Percentiles rank a stretch among this genome's conserved stretches.
Evolutionary conservation across 352 stramenopile species (phyloP).

Genomic region (Phytophthora sojae): DNA sequence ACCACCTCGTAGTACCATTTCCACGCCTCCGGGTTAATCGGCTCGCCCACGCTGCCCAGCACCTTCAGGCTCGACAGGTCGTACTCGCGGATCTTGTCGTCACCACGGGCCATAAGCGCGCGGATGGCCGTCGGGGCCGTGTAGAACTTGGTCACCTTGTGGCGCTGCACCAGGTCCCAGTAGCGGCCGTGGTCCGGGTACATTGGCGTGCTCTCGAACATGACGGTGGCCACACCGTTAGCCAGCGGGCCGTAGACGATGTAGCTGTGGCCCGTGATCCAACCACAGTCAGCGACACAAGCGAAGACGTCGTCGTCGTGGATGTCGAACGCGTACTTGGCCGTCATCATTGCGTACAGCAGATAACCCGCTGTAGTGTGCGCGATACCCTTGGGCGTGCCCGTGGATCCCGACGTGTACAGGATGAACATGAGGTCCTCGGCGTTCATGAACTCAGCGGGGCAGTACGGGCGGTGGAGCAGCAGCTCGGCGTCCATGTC

Average conservation of each 20-base stretch:
- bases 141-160: slow-evolving; percentile 97
- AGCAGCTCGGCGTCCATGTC: slow-evolving; percentile 92
- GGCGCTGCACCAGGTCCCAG: slow-evolving; percentile 96
- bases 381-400: slow-evolving; percentile 94
- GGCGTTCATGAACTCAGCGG: slow-evolving; percentile 95
- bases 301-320: slow-evolving; percentile 93
- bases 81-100: slow-evolving; percentile 87
- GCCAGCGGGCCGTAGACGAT: slow-evolving; percentile 98
- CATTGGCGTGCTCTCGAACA: slow-evolving; percentile 98
- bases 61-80: slow-evolving; percentile 85
- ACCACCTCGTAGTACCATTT: slow-evolving; percentile 97
- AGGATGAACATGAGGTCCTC: slow-evolving; percentile 98
- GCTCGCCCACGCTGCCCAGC: slow-evolving; percentile 97
- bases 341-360: slow-evolving; percentile 94
- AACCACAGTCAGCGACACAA: slow-evolving; percentile 95
- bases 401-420: slow-evolving; percentile 97
- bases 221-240: slow-evolving; percentile 96
- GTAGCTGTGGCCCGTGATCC: slow-evolving; percentile 97
- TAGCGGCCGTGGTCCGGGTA: slow-evolving; percentile 96
- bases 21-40: slow-evolving; percentile 98
- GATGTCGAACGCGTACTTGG: slow-evolving; percentile 94
- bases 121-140: slow-evolving; percentile 96
- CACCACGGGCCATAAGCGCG: slow-evolving; percentile 95
- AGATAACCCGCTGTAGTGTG: slow-evolving; percentile 97
- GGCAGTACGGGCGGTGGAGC: slow-evolving; percentile 93